Evolutionary conservation across 805 yeast genomes (phyloP).

Genomic region (Ogataea henricii): DNA sequence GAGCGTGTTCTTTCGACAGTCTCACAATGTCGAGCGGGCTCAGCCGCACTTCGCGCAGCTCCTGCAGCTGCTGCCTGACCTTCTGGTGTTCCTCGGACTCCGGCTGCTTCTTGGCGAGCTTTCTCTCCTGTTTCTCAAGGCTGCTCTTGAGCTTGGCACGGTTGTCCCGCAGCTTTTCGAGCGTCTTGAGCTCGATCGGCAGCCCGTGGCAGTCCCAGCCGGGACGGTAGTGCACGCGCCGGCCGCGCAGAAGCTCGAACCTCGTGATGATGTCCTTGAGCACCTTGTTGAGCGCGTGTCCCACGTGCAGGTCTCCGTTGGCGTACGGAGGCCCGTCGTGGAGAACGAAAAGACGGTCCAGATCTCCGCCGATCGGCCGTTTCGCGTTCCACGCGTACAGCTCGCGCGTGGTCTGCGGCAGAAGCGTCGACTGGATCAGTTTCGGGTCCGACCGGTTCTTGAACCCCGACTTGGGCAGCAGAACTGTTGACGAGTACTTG

Average conservation of each 20-base stretch:
- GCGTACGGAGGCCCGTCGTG: constrained; percentile 99
- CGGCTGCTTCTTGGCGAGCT: constrained; percentile 9
- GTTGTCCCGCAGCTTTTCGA: constrained; percentile 44
- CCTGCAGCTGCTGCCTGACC: constrained; percentile 13
- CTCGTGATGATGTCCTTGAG: constrained; percentile 84
- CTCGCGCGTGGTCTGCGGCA: constrained; percentile 56
- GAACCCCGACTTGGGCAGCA: constrained; percentile 67
- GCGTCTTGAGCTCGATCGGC: constrained; percentile 90
- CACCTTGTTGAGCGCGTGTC: constrained; percentile 90
- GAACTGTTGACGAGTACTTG: constrained; percentile 29
- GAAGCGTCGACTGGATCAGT: constrained; percentile 42
- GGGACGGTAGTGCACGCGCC: constrained; percentile 71
- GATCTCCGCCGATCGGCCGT: constrained; percentile 25
- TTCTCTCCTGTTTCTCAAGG: constrained; percentile 29
- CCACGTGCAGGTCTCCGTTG: constrained; percentile 87
- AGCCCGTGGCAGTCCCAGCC: constrained; percentile 99
- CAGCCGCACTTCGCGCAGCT: constrained; percentile 26
- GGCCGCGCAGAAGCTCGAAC: constrained; percentile 59
- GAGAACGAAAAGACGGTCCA: constrained; percentile 56
- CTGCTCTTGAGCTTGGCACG: constrained; percentile 32
- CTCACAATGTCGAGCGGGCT: constrained; percentile 58
- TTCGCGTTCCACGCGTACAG: constrained; percentile 67
- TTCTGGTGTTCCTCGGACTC: constrained; percentile 12
- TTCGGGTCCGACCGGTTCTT: constrained; percentile 59
- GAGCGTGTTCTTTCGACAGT: constrained; percentile 71